Base-by-base conservation (phyloP, 2,329 filamentous ascomycete genomes). In the Podosphaera fusca region DNA sequence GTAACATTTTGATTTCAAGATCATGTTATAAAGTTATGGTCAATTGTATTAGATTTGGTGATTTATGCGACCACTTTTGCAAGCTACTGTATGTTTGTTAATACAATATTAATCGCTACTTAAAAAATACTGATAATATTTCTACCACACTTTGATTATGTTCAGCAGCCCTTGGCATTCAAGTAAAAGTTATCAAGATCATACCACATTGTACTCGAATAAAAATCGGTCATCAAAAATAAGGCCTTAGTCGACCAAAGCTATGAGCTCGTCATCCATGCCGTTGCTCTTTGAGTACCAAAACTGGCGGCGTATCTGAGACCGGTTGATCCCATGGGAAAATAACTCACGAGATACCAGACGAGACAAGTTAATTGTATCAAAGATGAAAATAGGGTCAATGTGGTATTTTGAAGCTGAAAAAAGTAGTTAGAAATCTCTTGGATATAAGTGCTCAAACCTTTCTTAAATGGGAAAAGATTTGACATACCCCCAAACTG, bases 301-400 rank as follows among this genome's bases (percentile, higher is more conserved):
- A 95, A 92, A 2, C 81, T 81, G 49, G 88, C 87, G 58, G 88
- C 88, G 63, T 95, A 80, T 59, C 90, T 83, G 62, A 98, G 72
- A 56, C 92, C 87, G 57, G 83, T 85, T 58, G 85, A 86, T 46
- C 92, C 92, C 89, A 96, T 95, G 33, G 92, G 92, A 66, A 96
- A 96, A 70, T 98, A 98, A 71, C 87, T 94, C 69, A 96, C 82
- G 52, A 95, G 76, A 71, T 96, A 96, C 90, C 90, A 96, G 52
- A 87, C 62, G 61, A 96, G 74, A 61, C 84, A 85, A 56, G 82
- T 81, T 57, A 96, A 75, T 69, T 98, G 92, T 63, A 89, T 73
- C 59, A 95, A 76, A 60, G 87, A 82, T 30, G 88, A 85, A 61
- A 95, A 73, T 57, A 96, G 74, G 14, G 92, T 96, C 61, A 96